Base-by-base conservation (phyloP, 306 rosid species). In the Quercus bicolor region DNA sequence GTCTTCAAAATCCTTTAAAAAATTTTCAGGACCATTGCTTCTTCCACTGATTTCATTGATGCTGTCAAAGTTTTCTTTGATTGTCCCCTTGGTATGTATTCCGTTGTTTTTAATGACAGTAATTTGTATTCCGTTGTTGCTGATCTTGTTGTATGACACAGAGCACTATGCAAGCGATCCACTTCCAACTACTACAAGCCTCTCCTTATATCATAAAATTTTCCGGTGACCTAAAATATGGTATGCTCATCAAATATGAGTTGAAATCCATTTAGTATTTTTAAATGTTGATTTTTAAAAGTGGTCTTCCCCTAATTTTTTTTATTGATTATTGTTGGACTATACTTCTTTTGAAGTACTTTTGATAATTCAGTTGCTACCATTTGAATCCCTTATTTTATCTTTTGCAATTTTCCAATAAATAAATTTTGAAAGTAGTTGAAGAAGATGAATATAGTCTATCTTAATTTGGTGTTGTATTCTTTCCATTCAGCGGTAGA, bases 31-130 rank as follows among this genome's bases (percentile, higher is more conserved):
- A 66, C 76, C 92, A 0, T 45, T 85, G 85, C 83, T 94, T 79
- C 92, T 88, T 75, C 98, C 98, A 1, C 81, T 94, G 79, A 84
- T 94, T 85, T 91, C 97, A 1, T 78, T 90, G 37, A 89, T 94
- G 94, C 88, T 94, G 77, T 92, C 98, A 52, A 91, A 94, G 78
- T 94, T 94, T 84, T 86, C 97, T 19, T 84, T 94, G 93, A 94
- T 94, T 80, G 84, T 81, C 28, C 97, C 98, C 28, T 85, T 94
- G 97, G 98, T 94, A 94, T 40, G 90, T 66, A 21, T 68, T 28
- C 15, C 76, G 56, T 1, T 61, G 45, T 74, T 55, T 70, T 57
- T 55, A 34, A 55, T 74, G 56, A 18, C 29, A 62, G 34, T 74
- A 16, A n/a, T 52, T 74, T 78, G 18, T 56, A 34, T 73, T 54